phyloP scores from a whole-genome alignment of 2,329 filamentous ascomycete species.

The Onygena corvina region DNA sequence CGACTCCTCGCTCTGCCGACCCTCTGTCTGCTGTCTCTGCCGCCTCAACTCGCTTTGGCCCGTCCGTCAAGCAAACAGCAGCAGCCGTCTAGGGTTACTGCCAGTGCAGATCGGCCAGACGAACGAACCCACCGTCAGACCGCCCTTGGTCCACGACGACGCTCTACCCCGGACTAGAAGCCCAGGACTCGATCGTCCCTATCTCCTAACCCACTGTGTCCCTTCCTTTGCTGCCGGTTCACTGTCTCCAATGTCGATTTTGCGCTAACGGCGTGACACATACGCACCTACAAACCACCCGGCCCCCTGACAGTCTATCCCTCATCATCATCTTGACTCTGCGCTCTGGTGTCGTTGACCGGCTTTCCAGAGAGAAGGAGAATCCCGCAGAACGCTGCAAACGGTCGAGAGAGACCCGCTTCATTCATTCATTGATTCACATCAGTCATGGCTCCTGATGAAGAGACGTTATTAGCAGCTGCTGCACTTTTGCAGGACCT shows the following conservation, averaged over 20 bases:
- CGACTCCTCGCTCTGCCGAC: background rate
- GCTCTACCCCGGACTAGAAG: constrained; percentile 5
- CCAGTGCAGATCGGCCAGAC: too few relatives aligned
- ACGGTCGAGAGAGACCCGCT: too few relatives aligned
- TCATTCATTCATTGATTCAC: background rate
- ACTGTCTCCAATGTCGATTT: constrained; percentile 1
- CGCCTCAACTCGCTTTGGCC: too few relatives aligned
- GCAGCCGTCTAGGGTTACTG: background rate
- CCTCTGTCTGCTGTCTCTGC: background rate
- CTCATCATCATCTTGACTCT: too few relatives aligned
- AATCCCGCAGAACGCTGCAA: too few relatives aligned
- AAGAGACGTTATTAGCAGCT: constrained; percentile 38
- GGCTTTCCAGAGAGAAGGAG: constrained; percentile 1
- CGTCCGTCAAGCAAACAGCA: too few relatives aligned
- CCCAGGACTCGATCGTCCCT: background rate
- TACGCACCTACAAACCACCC: constrained; percentile 1
- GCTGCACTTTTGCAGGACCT: constrained; percentile 36
- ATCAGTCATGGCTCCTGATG: constrained; percentile 34
- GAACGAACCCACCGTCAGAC: background rate
- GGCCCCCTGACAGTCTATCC: too few relatives aligned
- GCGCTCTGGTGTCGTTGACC: too few relatives aligned
- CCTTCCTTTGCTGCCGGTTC: background rate
- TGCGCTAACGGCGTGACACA: background rate
- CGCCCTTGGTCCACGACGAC: background rate
- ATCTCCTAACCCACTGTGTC: background rate